These are phyloP conservation scores for Monosporascus sp. DNA, from an alignment of 2,329 filamentous ascomycete genomes.

Conservation along the genomic window DNA sequence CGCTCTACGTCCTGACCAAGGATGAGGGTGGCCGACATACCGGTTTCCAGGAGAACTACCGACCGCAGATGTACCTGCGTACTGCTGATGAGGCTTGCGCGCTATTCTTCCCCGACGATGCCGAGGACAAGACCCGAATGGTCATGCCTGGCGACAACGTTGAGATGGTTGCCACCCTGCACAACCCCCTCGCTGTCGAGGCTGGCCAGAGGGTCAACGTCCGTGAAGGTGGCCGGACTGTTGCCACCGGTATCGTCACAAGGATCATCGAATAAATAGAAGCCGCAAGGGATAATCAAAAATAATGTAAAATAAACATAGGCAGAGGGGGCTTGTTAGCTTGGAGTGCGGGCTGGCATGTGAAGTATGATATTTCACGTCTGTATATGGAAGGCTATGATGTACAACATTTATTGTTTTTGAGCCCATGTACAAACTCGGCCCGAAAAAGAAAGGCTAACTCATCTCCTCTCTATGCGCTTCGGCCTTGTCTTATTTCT, in stretches of 20 bases:
- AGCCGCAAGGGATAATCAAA: background rate
- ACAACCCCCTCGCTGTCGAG: conserved; percentile 83
- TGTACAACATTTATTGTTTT: background rate
- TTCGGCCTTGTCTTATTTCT: background rate
- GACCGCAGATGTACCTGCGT: conserved; percentile 91
- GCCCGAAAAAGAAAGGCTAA: background rate
- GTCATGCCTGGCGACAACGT: conserved; percentile 99
- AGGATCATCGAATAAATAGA: conserved; percentile 57
- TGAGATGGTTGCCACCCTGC: conserved; percentile 88
- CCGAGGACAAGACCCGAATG: conserved; percentile 63
- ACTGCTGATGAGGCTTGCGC: conserved; percentile 78
- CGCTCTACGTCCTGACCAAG: conserved; percentile 95
- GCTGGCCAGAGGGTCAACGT: conserved; percentile 95
- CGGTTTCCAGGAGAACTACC: conserved; percentile 93
- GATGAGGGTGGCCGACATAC: conserved; percentile 97
- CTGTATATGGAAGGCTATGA: background rate
- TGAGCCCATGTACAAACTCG: background rate
- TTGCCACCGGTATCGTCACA: conserved; percentile 78
- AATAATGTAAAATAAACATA: background rate
- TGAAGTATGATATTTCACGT: background rate
- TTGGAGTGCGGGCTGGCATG: background rate
- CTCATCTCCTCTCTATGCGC: background rate
- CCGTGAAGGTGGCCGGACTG: conserved; percentile 89
- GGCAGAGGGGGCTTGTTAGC: background rate
- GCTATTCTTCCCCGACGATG: conserved; percentile 82